Conservation (phyloP, 305 asterid genomes). For the Lippia alba region DNA sequence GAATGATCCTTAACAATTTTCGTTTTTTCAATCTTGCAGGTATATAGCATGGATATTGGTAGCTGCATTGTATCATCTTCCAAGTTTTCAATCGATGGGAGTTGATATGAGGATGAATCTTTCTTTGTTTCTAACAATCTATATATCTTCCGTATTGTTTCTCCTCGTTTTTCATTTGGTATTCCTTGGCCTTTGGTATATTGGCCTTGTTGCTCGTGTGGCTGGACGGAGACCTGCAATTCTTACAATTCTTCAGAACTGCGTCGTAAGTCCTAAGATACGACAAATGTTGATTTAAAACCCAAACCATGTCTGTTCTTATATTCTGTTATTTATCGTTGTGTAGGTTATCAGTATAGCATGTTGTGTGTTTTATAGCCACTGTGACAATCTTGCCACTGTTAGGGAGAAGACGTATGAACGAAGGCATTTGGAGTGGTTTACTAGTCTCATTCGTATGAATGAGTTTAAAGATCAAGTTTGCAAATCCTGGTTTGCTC, state of each 20-base stretch:
- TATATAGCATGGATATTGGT: constrained; percentile 68
- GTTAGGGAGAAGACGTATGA: constrained; percentile 56
- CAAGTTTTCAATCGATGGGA: constrained; percentile 83
- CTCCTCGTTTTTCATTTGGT: constrained; percentile 66
- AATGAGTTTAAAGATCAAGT: constrained; percentile 66
- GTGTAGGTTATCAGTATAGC: constrained; percentile 79
- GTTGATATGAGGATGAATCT: constrained; percentile 77
- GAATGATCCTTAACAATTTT: constrained; percentile 10
- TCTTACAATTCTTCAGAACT: constrained; percentile 64
- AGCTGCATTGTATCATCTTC: constrained; percentile 77
- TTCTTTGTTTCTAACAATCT: constrained; percentile 68
- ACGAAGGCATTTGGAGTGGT: constrained; percentile 56
- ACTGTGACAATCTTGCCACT: constrained; percentile 73
- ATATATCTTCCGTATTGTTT: constrained; percentile 60
- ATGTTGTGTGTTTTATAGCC: constrained; percentile 81
- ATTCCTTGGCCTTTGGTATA: constrained; percentile 71
- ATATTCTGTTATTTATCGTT: constrained; percentile 34
- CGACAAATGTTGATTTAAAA: constrained; percentile 26
- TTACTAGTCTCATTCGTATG: constrained; percentile 54
- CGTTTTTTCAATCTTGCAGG: constrained; percentile 41
- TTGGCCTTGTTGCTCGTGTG: constrained; percentile 76
- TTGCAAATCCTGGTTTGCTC: constrained; percentile 83
- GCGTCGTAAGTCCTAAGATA: constrained; percentile 58
- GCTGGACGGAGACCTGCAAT: constrained; percentile 72
- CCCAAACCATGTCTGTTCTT: constrained; percentile 32